Conservation (phyloP, 768 basidiomycete species). For the Cystobasidium tubakii region DNA sequence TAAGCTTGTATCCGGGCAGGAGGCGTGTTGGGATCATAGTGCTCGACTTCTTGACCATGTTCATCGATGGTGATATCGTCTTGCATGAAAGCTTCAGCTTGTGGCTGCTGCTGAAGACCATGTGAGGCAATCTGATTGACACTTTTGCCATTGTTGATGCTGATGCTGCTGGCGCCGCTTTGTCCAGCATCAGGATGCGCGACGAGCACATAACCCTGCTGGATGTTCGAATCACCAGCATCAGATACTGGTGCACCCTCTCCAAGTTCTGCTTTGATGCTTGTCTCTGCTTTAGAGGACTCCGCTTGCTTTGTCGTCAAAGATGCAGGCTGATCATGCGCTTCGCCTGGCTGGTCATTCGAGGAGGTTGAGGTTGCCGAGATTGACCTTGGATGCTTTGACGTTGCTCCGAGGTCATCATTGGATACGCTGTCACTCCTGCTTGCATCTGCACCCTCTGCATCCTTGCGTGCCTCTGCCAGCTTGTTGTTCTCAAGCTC, state of each 20-base stretch:
- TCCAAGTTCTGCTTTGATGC: neutral
- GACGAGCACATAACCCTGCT: neutral
- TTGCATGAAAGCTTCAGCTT: neutral
- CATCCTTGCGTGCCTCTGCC: neutral
- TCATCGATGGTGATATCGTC: neutral
- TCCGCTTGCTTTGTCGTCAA: neutral
- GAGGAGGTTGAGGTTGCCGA: neutral
- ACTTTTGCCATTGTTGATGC: neutral
- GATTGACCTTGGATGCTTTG: neutral
- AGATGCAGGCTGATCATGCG: neutral
- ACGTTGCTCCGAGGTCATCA: neutral
- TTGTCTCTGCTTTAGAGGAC: neutral
- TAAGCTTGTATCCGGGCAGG: conserved; percentile 66
- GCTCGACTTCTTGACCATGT: conserved; percentile 1
- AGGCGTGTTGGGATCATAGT: conserved; percentile 15
- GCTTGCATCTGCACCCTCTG: neutral
- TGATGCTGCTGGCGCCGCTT: neutral
- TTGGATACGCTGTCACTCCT: neutral
- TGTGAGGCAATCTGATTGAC: neutral
- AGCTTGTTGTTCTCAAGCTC: neutral
- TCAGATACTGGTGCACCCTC: neutral
- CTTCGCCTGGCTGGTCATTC: neutral
- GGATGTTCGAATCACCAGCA: neutral
- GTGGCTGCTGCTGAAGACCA: neutral
- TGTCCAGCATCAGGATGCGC: conserved; percentile 10